These are phyloP conservation scores for Aegilops speltoides DNA, from an alignment of 176 grass and related monocot species.

Conservation along the genomic window DNA sequence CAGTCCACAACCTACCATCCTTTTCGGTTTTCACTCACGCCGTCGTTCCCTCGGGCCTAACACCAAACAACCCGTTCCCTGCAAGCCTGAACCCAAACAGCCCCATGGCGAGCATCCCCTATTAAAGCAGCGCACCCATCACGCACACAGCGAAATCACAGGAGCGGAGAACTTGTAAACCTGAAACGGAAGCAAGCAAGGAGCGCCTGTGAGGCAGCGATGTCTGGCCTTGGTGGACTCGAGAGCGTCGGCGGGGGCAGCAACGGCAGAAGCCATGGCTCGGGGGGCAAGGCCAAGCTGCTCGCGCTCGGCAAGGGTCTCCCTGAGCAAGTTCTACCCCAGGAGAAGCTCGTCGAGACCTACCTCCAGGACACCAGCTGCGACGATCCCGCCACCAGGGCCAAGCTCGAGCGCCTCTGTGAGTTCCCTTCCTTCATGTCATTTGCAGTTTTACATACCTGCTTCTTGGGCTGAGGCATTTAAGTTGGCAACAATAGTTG, in stretches of 20 bases:
- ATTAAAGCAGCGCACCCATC: conserved; percentile 36
- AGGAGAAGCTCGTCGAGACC: conserved; percentile 71
- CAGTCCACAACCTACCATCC: conserved; percentile 44
- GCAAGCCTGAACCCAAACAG: conserved; percentile 50
- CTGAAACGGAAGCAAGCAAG: background rate
- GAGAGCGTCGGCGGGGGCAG: background rate
- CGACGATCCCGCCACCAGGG: conserved; percentile 58
- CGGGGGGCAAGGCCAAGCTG: conserved; percentile 61
- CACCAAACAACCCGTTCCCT: conserved; percentile 51
- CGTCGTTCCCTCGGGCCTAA: conserved; percentile 23
- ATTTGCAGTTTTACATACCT: background rate
- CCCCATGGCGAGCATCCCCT: conserved; percentile 23
- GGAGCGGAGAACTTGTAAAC: background rate
- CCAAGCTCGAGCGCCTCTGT: conserved; percentile 90
- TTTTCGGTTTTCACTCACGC: conserved; percentile 28
- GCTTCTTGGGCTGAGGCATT: background rate
- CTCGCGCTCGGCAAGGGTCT: conserved; percentile 84
- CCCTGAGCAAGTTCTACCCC: conserved; percentile 75
- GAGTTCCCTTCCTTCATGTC: conserved; percentile 18
- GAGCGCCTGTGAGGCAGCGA: background rate
- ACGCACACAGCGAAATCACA: background rate
- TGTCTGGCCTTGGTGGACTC: conserved; percentile 41
- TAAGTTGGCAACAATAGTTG: background rate
- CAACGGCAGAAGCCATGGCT: conserved; percentile 31
- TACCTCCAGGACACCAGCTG: conserved; percentile 71